These are phyloP conservation scores for Eutypella sp. DNA, from an alignment of 2,329 filamentous ascomycete species.

Conservation along the genomic window DNA sequence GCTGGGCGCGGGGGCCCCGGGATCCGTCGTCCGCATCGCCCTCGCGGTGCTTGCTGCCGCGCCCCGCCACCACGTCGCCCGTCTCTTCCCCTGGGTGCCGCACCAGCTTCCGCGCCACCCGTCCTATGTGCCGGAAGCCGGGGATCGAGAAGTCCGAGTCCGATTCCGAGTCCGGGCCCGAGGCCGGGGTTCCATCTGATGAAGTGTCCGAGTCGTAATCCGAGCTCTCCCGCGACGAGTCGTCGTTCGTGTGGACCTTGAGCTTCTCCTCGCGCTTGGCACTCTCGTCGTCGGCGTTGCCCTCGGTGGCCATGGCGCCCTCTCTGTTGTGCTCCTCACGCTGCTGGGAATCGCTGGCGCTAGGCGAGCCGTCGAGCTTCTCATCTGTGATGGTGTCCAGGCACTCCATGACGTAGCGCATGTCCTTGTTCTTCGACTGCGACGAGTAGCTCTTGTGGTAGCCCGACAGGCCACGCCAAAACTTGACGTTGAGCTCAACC, in stretches of 20 bases:
- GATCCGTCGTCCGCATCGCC: conserved; percentile 37
- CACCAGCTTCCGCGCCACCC: conserved; percentile 26
- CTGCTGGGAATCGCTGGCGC: conserved; percentile 12
- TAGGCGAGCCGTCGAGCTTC: conserved; percentile 31
- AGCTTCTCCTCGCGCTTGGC: conserved; percentile 24
- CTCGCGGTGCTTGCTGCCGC: conserved; percentile 26
- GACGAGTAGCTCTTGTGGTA: conserved; percentile 52
- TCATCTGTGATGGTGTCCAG: conserved; percentile 57
- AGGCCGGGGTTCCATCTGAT: too few relatives aligned
- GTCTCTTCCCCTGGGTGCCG: conserved; percentile 27
- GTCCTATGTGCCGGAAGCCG: conserved; percentile 12
- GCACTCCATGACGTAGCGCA: conserved; percentile 59
- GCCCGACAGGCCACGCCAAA: conserved; percentile 57
- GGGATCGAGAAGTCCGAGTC: conserved; percentile 19
- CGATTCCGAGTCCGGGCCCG: conserved; percentile 1
- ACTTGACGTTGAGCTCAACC: conserved; percentile 51
- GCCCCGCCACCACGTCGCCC: conserved; percentile 22
- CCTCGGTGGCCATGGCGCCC: conserved; percentile 7
- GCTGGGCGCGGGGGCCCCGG: conserved; percentile 43
- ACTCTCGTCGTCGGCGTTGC: conserved; percentile 23
- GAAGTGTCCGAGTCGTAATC: conserved; percentile 28
- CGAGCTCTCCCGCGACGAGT: conserved; percentile 25
- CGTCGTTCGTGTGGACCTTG: conserved; percentile 28
- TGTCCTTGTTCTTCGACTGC: conserved; percentile 44
- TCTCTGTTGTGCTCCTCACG: neutral